Conservation (phyloP, 805 yeast species). For the Spathaspora passalidarum region DNA sequence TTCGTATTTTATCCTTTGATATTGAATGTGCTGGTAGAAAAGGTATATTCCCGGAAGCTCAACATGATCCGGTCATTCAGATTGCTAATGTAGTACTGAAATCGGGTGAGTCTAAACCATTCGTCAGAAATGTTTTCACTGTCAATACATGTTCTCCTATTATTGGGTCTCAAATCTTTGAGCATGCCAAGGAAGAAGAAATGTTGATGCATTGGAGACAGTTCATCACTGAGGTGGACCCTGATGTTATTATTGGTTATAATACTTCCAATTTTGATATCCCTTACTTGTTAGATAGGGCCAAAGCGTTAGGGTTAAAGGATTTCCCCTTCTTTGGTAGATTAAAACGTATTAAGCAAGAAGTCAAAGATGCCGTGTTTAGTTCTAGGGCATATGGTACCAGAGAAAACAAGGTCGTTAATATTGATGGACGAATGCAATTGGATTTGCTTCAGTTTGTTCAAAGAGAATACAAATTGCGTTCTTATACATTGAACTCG, state of each 20-base stretch:
- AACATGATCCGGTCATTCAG: conserved; percentile 90
- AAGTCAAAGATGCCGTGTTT: conserved; percentile 75
- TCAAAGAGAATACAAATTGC: conserved; percentile 90
- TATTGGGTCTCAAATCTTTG: conserved; percentile 87
- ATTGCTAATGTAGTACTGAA: conserved; percentile 91
- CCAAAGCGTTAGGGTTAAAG: conserved; percentile 62
- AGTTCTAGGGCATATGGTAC: conserved; percentile 97
- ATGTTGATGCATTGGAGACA: conserved; percentile 86
- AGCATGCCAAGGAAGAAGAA: conserved; percentile 70
- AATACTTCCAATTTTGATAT: conserved; percentile 93
- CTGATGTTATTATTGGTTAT: conserved; percentile 96
- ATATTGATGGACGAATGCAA: conserved; percentile 95
- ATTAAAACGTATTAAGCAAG: conserved; percentile 64
- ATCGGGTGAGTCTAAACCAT: conserved; percentile 83
- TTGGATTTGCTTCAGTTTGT: conserved; percentile 88
- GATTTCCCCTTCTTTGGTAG: conserved; percentile 88
- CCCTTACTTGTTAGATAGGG: conserved; percentile 88
- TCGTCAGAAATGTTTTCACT: conserved; percentile 91
- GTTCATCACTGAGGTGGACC: conserved; percentile 80
- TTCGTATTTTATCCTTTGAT: conserved; percentile 90
- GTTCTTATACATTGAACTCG: conserved; percentile 92
- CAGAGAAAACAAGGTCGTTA: conserved; percentile 84
- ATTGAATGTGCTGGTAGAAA: conserved; percentile 98
- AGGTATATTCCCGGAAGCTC: conserved; percentile 95
- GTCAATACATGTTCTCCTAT: conserved; percentile 89